Evolutionary conservation across 2,329 filamentous ascomycete species (phyloP).

Genomic region (Sporothrix globosa): DNA sequence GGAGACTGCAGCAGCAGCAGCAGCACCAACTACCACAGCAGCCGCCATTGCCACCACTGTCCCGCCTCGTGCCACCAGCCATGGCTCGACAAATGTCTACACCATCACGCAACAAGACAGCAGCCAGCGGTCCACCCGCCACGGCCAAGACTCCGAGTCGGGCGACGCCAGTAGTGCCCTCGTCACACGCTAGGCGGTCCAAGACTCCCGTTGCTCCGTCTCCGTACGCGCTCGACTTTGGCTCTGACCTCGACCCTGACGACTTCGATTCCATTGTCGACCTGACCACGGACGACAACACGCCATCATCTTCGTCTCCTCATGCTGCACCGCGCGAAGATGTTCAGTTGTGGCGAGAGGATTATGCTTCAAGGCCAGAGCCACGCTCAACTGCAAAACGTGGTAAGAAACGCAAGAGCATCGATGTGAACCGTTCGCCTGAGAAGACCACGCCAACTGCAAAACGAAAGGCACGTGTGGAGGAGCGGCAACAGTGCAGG

Average conservation of each 20-base stretch:
- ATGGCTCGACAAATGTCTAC: conserved; percentile 42
- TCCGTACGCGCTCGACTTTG: conserved; percentile 39
- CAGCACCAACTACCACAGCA: conserved; percentile 41
- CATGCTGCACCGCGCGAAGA: conserved; percentile 39
- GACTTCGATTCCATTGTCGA: conserved; percentile 43
- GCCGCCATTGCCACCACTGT: conserved; percentile 37
- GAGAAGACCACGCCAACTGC: conserved; percentile 2
- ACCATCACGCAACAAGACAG: conserved; percentile 26
- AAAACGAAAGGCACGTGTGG: conserved; percentile 38
- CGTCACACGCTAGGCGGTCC: conserved; percentile 24
- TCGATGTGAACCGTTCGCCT: conserved; percentile 44
- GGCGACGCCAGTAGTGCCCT: conserved; percentile 4
- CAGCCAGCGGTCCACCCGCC: neutral
- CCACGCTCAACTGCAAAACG: conserved; percentile 43
- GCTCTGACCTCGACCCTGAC: conserved; percentile 39
- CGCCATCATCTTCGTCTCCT: conserved; percentile 34
- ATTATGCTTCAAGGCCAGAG: conserved; percentile 47
- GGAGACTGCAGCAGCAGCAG: conserved; percentile 44
- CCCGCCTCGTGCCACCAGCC: conserved; percentile 24
- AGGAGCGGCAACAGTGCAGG: neutral
- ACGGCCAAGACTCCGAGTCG: conserved; percentile 9
- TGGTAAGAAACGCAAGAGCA: conserved; percentile 58
- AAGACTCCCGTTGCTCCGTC: conserved; percentile 40
- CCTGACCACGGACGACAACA: conserved; percentile 42
- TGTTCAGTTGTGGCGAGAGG: conserved; percentile 50